A percentile compares a stretch with the other conserved stretches of the same genome.
phyloP scores from a whole-genome alignment of 345 rosid genomes.

The Pistacia integerrima region DNA sequence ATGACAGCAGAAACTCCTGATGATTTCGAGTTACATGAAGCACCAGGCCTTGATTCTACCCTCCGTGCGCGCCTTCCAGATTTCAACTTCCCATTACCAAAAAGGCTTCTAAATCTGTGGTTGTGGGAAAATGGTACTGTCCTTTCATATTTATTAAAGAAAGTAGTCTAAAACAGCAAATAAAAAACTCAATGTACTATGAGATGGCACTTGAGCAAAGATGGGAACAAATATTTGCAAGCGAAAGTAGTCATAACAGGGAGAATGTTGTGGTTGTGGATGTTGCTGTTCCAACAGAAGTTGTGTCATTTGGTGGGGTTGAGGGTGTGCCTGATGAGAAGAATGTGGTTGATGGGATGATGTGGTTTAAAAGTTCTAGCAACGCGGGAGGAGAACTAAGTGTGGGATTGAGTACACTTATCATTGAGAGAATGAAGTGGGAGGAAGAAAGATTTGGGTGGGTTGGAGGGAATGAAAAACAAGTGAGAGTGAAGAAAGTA shows the following conservation, averaged over 20 bases:
- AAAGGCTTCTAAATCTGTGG: slow-evolving; percentile 11
- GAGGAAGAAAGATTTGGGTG: slow-evolving; percentile 58
- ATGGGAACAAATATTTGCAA: slow-evolving; percentile 54
- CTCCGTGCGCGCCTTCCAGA: slow-evolving; percentile 47
- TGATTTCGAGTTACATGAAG: slow-evolving; percentile 42
- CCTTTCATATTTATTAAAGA: slow-evolving; percentile 70
- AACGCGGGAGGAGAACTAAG: slow-evolving; percentile 22
- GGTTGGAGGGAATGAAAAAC: slow-evolving; percentile 26
- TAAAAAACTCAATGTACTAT: slow-evolving; percentile 47
- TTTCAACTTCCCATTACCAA: slow-evolving; percentile 26
- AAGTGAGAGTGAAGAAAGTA: slow-evolving; percentile 29
- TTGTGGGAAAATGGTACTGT: slow-evolving; percentile 68
- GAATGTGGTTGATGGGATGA: slow-evolving; percentile 29
- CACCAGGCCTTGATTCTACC: slow-evolving; percentile 46
- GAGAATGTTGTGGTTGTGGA: slow-evolving; percentile 29
- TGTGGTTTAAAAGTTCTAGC: slow-evolving; percentile 36
- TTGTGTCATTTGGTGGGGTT: slow-evolving; percentile 31
- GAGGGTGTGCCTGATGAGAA: slow-evolving; percentile 15
- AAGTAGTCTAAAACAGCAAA: slow-evolving; percentile 35
- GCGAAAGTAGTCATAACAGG: slow-evolving; percentile 23
- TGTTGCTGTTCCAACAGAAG: slow-evolving; percentile 36
- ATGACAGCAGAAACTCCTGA: slow-evolving; percentile 28
- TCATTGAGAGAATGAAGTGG: slow-evolving; percentile 54
- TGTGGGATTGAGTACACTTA: slow-evolving; percentile 43
- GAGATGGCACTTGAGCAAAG: slow-evolving; percentile 55